These are phyloP conservation scores for Neurospora sp. DNA, from an alignment of 495 filamentous ascomycete genomes.

Conservation along the genomic window DNA sequence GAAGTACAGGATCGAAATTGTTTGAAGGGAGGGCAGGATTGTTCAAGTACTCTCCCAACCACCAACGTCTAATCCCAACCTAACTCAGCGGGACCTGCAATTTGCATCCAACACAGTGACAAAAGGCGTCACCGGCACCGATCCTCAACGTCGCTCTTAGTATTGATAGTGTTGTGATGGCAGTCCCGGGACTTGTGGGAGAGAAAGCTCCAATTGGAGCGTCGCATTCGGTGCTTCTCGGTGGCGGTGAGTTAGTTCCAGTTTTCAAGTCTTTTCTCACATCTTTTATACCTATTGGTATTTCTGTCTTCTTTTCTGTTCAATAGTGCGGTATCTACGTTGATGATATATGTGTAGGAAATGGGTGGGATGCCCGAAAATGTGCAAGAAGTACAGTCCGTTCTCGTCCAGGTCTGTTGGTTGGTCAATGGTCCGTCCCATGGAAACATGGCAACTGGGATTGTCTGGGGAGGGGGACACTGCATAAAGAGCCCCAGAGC, in stretches of 20 bases:
- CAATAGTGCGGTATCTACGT: neutral
- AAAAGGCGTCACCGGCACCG: neutral
- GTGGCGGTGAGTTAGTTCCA: conserved; percentile 6
- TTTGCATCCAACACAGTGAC: neutral
- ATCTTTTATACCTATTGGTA: neutral
- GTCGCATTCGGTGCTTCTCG: conserved; percentile 20
- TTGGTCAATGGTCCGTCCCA: neutral
- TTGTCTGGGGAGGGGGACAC: neutral
- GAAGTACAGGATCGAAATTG: neutral
- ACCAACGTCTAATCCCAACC: neutral
- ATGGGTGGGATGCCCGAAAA: neutral
- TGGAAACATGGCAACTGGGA: neutral
- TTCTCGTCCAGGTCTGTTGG: neutral
- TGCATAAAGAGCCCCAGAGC: neutral
- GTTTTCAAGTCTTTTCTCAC: neutral
- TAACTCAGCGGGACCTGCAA: neutral
- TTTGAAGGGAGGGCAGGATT: neutral
- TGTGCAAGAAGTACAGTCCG: neutral
- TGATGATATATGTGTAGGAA: neutral
- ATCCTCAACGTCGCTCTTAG: neutral
- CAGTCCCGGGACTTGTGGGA: neutral
- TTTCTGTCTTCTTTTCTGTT: neutral
- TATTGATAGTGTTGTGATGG: neutral
- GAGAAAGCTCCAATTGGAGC: conserved; percentile 1
- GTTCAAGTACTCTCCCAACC: neutral